Base-by-base conservation (phyloP, 495 filamentous ascomycete species). In the Schizothecium vesticola region DNA sequence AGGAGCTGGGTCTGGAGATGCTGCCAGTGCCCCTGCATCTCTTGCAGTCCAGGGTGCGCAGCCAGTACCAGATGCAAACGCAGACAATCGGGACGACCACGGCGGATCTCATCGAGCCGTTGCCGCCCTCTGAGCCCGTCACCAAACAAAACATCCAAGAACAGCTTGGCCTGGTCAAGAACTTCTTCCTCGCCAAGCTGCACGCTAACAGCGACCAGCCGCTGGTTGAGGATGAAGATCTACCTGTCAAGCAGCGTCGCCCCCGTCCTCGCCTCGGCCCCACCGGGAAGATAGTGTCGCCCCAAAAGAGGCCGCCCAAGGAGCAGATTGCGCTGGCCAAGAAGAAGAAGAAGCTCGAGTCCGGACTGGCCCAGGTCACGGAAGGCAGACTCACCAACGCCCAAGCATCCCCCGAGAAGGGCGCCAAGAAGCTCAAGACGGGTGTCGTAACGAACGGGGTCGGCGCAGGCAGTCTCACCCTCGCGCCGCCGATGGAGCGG, bases 1-100 rank as follows among this genome's bases (percentile, higher is more conserved):
- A 86, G 67, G 95, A 99, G 74, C 89, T 97, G 74, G 92, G 93
- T 16, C 83, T 94, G 64, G 88, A 91, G 22, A 89, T 90, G 59
- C 85, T 97, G 58, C 94, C 91, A 43, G 95, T 99, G 33, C 95
- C 95, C 22, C 84, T 99, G 23, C 95, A 99, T 82, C 86, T 99
- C 22, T 85, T 99, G 21, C 94, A 97, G 75, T 94, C 92, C 65
- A 87, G 93, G 72, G 92, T 99, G 79, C 88, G 90, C 78, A 93
- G 80, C 74, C 89, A 90, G 61, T 90, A 90, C 72, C 90, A 94
- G 78, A 83, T 88, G 64, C 91, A 91, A 73, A 91, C 88, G 71
- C 88, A 89, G 66, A 84, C 84, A 16, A 63, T 73, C 66, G 80
- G 83, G n/a, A 77, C 84, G 64, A 77, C 81, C 67, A 76, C 82